Evolutionary conservation across 345 rosid species (phyloP).

Genomic region (Diplotaxis tenuifolia): DNA sequence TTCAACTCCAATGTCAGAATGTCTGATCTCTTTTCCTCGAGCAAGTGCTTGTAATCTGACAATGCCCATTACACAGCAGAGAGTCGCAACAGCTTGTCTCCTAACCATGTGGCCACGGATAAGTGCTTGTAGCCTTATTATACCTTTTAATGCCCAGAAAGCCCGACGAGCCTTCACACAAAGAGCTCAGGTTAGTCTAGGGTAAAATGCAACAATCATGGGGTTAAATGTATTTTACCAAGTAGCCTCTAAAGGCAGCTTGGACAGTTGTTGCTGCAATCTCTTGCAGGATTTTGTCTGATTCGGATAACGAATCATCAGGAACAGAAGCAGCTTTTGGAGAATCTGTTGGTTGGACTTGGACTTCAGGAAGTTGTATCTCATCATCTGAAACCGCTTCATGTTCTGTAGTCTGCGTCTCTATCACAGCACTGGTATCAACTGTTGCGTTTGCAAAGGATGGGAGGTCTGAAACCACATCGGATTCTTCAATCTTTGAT

Average conservation of each 20-base stretch:
- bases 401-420: slow-evolving; percentile 45
- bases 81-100: slow-evolving; percentile 41
- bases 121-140: slow-evolving; percentile 47
- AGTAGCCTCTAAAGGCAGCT: slow-evolving; percentile 56
- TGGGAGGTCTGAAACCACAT: slow-evolving; percentile 43
- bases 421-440: slow-evolving; percentile 24
- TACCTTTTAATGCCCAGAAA: slow-evolving; percentile 41
- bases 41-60: slow-evolving; percentile 40
- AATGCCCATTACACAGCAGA: slow-evolving; percentile 1
- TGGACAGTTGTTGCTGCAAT: slow-evolving; percentile 64
- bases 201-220: not conserved
- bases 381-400: slow-evolving; percentile 41
- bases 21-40: slow-evolving; percentile 32
- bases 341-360: slow-evolving; percentile 41
- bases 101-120: slow-evolving; percentile 51
- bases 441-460: slow-evolving; percentile 41
- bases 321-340: slow-evolving; percentile 26
- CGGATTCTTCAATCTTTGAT: slow-evolving; percentile 53
- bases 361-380: slow-evolving; percentile 37
- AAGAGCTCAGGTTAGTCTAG: not conserved
- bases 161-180: slow-evolving; percentile 36
- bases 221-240: slow-evolving; percentile 16
- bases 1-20: slow-evolving; percentile 34
- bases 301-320: slow-evolving; percentile 40
- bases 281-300: slow-evolving; percentile 55